These are phyloP conservation scores for Chaetomiaceae sp. DNA, from an alignment of 2,329 filamentous ascomycete species.

Conservation along the genomic window DNA sequence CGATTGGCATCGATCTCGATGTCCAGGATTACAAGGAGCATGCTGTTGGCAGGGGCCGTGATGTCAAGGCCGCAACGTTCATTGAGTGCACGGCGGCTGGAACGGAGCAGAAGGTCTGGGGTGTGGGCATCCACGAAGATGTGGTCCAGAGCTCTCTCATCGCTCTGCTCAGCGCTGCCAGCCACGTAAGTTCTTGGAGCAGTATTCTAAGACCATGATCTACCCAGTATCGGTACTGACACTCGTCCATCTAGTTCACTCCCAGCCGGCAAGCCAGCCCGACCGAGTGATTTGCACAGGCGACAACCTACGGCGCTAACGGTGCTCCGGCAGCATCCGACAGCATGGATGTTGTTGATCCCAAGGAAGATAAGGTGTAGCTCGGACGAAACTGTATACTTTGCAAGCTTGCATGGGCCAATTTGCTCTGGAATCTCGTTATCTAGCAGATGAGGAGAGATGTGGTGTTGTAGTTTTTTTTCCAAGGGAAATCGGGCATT, in stretches of 20 bases:
- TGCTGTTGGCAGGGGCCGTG: slow-evolving; percentile 72
- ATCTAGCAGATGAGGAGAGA: too few species aligned
- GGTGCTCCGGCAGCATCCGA: slow-evolving; percentile 23
- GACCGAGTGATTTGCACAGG: slow-evolving; percentile 56
- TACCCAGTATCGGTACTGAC: slow-evolving; percentile 4
- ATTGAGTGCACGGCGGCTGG: slow-evolving; percentile 76
- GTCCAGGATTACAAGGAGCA: slow-evolving; percentile 96
- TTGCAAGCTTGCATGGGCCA: not conserved
- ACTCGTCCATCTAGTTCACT: slow-evolving; percentile 55
- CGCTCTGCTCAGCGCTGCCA: slow-evolving; percentile 78
- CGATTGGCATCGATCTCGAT: slow-evolving; percentile 79
- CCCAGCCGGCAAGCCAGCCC: slow-evolving; percentile 65
- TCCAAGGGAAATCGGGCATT: not conserved
- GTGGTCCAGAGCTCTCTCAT: slow-evolving; percentile 86
- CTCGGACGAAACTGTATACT: not conserved
- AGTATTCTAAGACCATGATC: not conserved
- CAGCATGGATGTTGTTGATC: slow-evolving; percentile 35
- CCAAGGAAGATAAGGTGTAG: slow-evolving; percentile 29
- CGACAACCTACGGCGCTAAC: slow-evolving; percentile 47
- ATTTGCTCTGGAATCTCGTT: not conserved
- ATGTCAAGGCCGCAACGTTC: slow-evolving; percentile 91
- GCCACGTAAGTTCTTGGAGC: slow-evolving; percentile 59
- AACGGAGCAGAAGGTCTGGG: slow-evolving; percentile 73
- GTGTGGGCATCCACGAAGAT: slow-evolving; percentile 87
- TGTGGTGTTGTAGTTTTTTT: not conserved